Evolutionary conservation across 2,329 filamentous ascomycete species (phyloP), one percentile per base, ranked within the genome.

Genomic region (Ambrosiella beaveri): DNA sequence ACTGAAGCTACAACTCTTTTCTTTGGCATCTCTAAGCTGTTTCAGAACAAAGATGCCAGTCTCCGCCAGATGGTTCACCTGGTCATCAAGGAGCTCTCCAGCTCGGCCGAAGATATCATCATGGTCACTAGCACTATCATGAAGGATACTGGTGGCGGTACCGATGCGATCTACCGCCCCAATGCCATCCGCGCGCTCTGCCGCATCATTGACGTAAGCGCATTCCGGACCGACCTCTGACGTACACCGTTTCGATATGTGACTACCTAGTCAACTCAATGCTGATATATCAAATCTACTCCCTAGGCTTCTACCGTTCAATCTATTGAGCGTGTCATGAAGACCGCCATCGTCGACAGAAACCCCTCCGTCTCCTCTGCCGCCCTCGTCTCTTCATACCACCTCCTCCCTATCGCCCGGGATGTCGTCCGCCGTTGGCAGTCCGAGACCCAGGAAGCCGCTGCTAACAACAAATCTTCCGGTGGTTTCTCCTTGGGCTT

Each of bases 101-200:
- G 84, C 71, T 95, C 89, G 27, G 93, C 93, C 60, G 89, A 97
- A 75, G 93, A 98, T 77, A 94, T 96, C 63, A 98, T 98, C 70
- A 97, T 98, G 93, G 93, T 96, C 62, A 98, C 93, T 15, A 95
- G 88, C 73, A 96, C 91, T 65, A 96, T 98, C 65, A 98, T 97
- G 93, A 98, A 98, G 77, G 93, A 98, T 71, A 96, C 91, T 9
- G 89, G 90, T 56, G 89, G 94, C 63, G 88, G 90, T 67, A 96
- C 88, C 67, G 93, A 97, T 68, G 85, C 90, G 57, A 82, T 96
- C 59, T 96, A 90, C 75, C 81, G 93, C 66, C 88, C 93, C 56
- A 98, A 98, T 74, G 91, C 93, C 62, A 97, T 97, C 68, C 81
- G 93, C 65, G 90, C 91, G 44, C 77, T 97, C 64, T 97, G 91